Evolutionary conservation across 352 stramenopile species (phyloP).

Genomic region (Phytophthora hybrid): DNA sequence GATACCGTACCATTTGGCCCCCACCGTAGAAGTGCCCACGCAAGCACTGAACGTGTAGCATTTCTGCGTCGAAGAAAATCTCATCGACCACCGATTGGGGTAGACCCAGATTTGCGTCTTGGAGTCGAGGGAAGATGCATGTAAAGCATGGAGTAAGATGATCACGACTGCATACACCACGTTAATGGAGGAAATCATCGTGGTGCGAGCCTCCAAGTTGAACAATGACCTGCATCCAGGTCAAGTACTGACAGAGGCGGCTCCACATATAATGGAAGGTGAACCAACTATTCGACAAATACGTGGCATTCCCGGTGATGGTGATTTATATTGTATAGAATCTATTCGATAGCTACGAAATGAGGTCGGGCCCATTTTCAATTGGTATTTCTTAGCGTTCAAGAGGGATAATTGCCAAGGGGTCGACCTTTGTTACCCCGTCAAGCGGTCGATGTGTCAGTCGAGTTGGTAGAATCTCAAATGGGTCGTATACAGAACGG

Average conservation of each 20-base stretch:
- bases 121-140: neutral
- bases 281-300: neutral
- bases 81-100: constrained; percentile 14
- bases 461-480: too few relatives aligned
- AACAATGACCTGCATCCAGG: neutral
- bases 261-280: neutral
- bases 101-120: constrained; percentile 27
- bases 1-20: constrained; percentile 23
- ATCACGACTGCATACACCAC: neutral
- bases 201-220: neutral
- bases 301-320: too few relatives aligned
- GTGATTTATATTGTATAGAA: too few relatives aligned
- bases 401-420: too few relatives aligned
- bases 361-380: too few relatives aligned
- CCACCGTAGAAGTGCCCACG: constrained; percentile 5
- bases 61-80: constrained; percentile 29
- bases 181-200: neutral
- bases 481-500: too few relatives aligned
- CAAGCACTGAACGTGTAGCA: constrained; percentile 34
- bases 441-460: neutral
- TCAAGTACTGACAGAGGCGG: neutral
- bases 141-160: neutral
- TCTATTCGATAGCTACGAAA: too few relatives aligned
- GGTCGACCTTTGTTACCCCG: too few relatives aligned
- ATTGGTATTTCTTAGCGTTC: too few relatives aligned